Percentiles rank a stretch among this genome's conserved stretches.
Evolutionary conservation across 2,329 filamentous ascomycete genomes (phyloP).

Genomic region (Talaromyces atroroseus): DNA sequence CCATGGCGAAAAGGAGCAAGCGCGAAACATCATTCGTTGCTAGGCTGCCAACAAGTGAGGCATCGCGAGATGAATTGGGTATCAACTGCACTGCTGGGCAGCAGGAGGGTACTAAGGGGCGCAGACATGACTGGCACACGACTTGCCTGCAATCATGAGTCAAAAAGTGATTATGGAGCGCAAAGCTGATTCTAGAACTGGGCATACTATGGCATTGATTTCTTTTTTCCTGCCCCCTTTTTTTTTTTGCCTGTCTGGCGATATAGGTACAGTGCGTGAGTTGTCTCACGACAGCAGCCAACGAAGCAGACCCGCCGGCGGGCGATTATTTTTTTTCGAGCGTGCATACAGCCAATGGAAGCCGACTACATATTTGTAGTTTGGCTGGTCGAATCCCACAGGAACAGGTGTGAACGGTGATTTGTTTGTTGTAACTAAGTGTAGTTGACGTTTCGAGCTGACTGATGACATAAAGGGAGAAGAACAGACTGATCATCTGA

Average conservation of each 20-base stretch:
- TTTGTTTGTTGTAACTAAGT: neutral
- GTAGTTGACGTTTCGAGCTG: too few relatives aligned
- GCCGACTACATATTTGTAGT: neutral
- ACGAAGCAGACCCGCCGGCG: slow-evolving; percentile 13
- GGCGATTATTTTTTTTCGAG: too few relatives aligned
- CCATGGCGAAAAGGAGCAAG: slow-evolving; percentile 1
- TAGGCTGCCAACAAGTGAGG: slow-evolving; percentile 13
- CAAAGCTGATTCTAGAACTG: neutral
- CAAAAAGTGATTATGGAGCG: neutral
- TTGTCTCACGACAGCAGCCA: slow-evolving; percentile 8
- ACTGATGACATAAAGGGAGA: neutral
- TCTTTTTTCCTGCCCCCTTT: neutral
- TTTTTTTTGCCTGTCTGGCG: neutral
- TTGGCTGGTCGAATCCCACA: neutral
- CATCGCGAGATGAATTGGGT: slow-evolving; percentile 13
- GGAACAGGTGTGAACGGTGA: neutral
- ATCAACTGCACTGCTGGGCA: slow-evolving; percentile 14
- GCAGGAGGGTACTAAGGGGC: neutral
- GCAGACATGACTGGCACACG: neutral
- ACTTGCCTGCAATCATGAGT: neutral
- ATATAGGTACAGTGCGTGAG: neutral
- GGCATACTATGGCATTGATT: neutral
- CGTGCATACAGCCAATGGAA: neutral
- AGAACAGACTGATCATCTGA: neutral
- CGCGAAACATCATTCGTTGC: neutral